These are phyloP conservation scores for Clitopilus hobsonii DNA, from an alignment of 768 basidiomycete genomes.

Conservation along the genomic window DNA sequence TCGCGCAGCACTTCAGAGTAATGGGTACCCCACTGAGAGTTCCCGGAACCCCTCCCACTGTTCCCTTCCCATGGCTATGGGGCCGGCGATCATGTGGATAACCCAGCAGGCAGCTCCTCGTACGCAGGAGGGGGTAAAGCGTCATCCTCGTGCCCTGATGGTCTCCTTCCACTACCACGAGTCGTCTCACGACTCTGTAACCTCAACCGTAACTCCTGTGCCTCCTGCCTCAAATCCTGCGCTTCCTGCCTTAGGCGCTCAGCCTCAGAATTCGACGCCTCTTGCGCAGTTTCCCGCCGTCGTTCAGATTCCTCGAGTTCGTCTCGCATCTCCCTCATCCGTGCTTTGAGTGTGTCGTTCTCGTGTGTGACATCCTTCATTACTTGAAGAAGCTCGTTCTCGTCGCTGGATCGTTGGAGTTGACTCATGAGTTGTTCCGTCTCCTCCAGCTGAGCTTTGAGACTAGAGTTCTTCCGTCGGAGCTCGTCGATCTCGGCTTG, in stretches of 20 bases:
- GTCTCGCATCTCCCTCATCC: conserved; percentile 20
- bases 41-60: no score
- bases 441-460: conserved; percentile 25
- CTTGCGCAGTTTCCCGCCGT: conserved; percentile 12
- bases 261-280: conserved; percentile 21
- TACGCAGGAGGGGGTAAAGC: conserved; percentile 29
- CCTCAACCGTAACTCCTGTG: conserved; percentile 8
- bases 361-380: conserved; percentile 25
- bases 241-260: conserved; percentile 22
- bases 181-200: conserved; percentile 1
- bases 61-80: no score
- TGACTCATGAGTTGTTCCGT: conserved; percentile 25
- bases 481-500: conserved; percentile 27
- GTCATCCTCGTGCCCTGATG: conserved; percentile 15
- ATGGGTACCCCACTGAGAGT: no score
- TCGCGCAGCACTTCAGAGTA: no score
- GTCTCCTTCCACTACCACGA: no score
- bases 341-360: conserved; percentile 29
- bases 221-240: conserved; percentile 17
- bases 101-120: conserved; percentile 14
- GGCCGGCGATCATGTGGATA: neutral
- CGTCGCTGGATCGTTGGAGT: conserved; percentile 23
- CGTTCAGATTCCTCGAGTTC: conserved; percentile 13
- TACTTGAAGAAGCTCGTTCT: conserved; percentile 18
- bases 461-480: conserved; percentile 25